A percentile compares a stretch with the other conserved stretches of the same genome.
These are phyloP conservation scores for Thraustotheca clavata DNA, from an alignment of 352 stramenopile species.

Conservation along the genomic window DNA sequence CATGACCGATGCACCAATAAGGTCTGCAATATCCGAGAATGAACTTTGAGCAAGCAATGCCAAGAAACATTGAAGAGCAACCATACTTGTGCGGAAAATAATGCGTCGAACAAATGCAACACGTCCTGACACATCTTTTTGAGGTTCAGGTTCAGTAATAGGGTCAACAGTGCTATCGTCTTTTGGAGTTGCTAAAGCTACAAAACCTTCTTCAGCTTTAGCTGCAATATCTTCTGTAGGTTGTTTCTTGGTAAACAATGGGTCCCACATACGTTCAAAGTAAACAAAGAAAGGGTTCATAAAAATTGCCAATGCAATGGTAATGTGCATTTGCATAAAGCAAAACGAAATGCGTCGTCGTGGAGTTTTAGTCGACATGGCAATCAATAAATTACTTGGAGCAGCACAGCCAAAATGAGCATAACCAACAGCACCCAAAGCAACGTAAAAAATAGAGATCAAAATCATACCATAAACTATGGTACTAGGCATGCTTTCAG, in stretches of 20 bases:
- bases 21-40: constrained; percentile 53
- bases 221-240: constrained; percentile 22
- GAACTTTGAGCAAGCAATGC: constrained; percentile 53
- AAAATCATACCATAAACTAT: constrained; percentile 33
- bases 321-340: constrained; percentile 20
- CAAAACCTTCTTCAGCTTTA: neutral
- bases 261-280: constrained; percentile 23
- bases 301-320: constrained; percentile 19
- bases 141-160: neutral
- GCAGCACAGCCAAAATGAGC: constrained; percentile 63
- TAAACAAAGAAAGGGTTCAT: constrained; percentile 21
- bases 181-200: neutral
- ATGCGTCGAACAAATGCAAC: constrained; percentile 29
- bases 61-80: constrained; percentile 42
- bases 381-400: constrained; percentile 36
- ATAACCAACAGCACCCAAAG: constrained; percentile 54
- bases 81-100: constrained; percentile 40
- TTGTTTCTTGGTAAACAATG: constrained; percentile 39
- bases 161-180: neutral
- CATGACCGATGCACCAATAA: constrained; percentile 54
- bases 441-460: constrained; percentile 61
- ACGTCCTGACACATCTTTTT: neutral
- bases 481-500: constrained; percentile 18
- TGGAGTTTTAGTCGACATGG: constrained; percentile 1
- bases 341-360: constrained; percentile 17